Conservation (phyloP, 2,329 filamentous ascomycete genomes). For the Cytospora chrysosperma region DNA sequence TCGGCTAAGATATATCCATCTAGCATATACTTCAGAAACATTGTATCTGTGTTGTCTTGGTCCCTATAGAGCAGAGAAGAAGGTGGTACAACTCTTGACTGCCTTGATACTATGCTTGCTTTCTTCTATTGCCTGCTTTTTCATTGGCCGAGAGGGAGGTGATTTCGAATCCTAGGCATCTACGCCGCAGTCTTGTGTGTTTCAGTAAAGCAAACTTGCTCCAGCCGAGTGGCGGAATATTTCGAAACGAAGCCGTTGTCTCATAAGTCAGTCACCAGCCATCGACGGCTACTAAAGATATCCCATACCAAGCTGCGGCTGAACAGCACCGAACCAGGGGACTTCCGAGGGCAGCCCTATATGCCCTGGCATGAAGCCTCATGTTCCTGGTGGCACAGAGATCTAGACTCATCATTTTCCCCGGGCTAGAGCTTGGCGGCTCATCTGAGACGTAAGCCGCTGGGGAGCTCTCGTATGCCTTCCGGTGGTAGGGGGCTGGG, state of each 20-base stretch:
- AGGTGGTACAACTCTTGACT: not conserved
- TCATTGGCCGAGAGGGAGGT: too few species aligned
- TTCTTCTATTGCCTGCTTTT: not conserved
- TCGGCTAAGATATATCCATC: not conserved
- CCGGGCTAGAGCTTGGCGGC: not conserved
- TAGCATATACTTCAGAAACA: not conserved
- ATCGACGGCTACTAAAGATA: too few species aligned
- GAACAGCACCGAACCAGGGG: too few species aligned
- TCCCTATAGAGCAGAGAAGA: not conserved
- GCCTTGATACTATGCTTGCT: not conserved
- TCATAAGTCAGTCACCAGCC: too few species aligned
- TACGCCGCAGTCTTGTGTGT: too few species aligned
- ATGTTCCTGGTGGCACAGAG: not conserved
- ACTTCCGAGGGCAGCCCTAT: not conserved
- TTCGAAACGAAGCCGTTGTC: too few species aligned
- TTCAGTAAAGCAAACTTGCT: too few species aligned
- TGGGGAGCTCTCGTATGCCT: not conserved
- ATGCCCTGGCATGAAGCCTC: not conserved
- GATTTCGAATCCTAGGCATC: too few species aligned
- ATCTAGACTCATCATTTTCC: not conserved
- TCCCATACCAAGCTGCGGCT: too few species aligned
- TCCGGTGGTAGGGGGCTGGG: not conserved
- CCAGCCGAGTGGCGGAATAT: too few species aligned
- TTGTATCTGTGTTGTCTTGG: not conserved
- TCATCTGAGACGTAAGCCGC: not conserved